A percentile compares a stretch with the other conserved stretches of the same genome.
Evolutionary conservation across 805 yeast genomes (phyloP).

Genomic region (Saccharomycopsis vini): DNA sequence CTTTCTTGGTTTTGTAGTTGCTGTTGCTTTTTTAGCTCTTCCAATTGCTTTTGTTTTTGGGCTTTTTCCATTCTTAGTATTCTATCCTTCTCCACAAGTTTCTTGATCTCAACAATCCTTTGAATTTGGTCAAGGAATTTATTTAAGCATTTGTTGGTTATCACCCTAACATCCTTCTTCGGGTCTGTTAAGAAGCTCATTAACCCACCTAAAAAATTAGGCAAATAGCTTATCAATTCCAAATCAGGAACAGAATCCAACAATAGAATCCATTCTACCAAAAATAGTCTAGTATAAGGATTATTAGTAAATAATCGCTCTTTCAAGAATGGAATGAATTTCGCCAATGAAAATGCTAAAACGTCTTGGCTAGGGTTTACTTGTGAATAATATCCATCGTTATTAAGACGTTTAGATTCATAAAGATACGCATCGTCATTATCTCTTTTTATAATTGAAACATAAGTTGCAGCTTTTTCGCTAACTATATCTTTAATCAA

Average conservation of each 20-base stretch:
- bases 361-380: constrained; percentile 43
- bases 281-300: constrained; percentile 84
- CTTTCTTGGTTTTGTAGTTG: not conserved
- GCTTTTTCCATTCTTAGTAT: constrained; percentile 20
- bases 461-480: constrained; percentile 84
- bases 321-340: constrained; percentile 82
- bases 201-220: constrained; percentile 81
- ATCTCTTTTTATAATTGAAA: constrained; percentile 55
- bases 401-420: constrained; percentile 39
- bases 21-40: constrained; percentile 1
- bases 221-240: constrained; percentile 77
- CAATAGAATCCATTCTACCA: constrained; percentile 91
- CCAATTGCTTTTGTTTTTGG: constrained; percentile 15
- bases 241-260: constrained; percentile 88
- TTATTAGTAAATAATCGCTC: constrained; percentile 90
- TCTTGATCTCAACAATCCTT: constrained; percentile 61
- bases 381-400: constrained; percentile 51
- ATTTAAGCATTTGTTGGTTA: constrained; percentile 71
- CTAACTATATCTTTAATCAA: constrained; percentile 89
- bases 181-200: constrained; percentile 72
- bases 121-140: constrained; percentile 72
- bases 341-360: constrained; percentile 72
- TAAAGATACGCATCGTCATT: constrained; percentile 26
- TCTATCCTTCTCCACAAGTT: constrained; percentile 33
- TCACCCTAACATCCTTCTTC: constrained; percentile 78